These are phyloP conservation scores for Blastobotrys peoriensis DNA, from an alignment of 805 yeast genomes.

Conservation along the genomic window DNA sequence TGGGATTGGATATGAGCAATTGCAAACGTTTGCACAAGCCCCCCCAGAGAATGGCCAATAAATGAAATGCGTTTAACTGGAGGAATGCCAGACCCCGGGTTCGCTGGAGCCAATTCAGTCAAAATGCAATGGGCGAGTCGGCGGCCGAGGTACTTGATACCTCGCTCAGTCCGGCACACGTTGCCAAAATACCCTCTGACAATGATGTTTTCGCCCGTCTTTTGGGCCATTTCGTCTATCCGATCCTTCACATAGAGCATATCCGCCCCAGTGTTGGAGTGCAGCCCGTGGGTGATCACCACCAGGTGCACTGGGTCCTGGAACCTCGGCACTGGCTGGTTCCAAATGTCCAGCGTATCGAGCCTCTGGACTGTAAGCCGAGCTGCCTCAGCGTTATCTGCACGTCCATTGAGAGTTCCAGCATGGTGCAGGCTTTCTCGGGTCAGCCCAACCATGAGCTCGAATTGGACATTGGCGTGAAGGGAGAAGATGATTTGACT, in stretches of 20 bases:
- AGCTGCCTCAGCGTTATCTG: background rate
- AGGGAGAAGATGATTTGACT: constrained; percentile 74
- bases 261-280: constrained; percentile 85
- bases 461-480: constrained; percentile 62
- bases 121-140: constrained; percentile 71
- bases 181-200: constrained; percentile 81
- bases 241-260: constrained; percentile 81
- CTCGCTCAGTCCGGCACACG: constrained; percentile 82
- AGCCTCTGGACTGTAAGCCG: constrained; percentile 30
- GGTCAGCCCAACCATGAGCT: constrained; percentile 44
- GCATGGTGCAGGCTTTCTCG: constrained; percentile 19
- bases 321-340: constrained; percentile 48
- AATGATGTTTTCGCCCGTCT: constrained; percentile 56
- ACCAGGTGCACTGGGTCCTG: constrained; percentile 71
- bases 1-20: constrained; percentile 62
- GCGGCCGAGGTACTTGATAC: constrained; percentile 76
- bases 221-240: constrained; percentile 47
- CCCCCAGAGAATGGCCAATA: constrained; percentile 91
- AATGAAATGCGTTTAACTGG: constrained; percentile 68
- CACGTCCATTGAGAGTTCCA: background rate
- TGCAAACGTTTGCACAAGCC: constrained; percentile 86
- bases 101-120: constrained; percentile 43
- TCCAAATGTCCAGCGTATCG: constrained; percentile 73
- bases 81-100: constrained; percentile 28
- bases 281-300: constrained; percentile 84